Evolutionary conservation across 352 stramenopile species (phyloP).

Genomic region (Phytophthora sansomeana): DNA sequence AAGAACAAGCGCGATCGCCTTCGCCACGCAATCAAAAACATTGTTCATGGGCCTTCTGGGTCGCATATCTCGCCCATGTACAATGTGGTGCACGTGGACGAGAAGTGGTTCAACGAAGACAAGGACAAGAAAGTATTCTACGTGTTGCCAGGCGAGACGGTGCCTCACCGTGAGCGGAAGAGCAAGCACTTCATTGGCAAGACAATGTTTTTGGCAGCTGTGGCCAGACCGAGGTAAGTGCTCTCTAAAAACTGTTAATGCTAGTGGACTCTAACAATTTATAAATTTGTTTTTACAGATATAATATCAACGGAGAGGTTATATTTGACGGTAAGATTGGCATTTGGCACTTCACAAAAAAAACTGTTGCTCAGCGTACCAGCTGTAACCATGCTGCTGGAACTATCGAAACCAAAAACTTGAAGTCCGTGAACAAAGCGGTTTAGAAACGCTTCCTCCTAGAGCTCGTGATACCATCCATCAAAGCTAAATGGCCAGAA

Average conservation of each 20-base stretch:
- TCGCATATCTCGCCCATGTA: slow-evolving; percentile 18
- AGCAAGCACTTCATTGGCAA: slow-evolving; percentile 34
- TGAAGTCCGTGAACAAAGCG: background rate
- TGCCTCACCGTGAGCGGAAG: slow-evolving; percentile 13
- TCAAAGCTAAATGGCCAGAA: background rate
- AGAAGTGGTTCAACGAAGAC: slow-evolving; percentile 37
- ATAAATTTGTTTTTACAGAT: background rate
- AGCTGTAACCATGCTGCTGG: slow-evolving; percentile 3
- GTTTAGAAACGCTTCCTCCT: slow-evolving; percentile 3
- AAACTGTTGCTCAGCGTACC: background rate
- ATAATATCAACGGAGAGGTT: slow-evolving; percentile 13
- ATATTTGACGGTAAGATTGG: slow-evolving; percentile 8
- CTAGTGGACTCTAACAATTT: background rate
- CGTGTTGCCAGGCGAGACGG: slow-evolving; percentile 17
- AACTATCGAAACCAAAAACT: slow-evolving; percentile 5
- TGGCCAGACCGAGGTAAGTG: slow-evolving; percentile 23
- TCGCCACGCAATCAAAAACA: background rate
- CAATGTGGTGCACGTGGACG: slow-evolving; percentile 30
- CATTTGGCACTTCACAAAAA: slow-evolving; percentile 8
- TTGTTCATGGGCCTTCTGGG: background rate
- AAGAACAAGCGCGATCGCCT: background rate
- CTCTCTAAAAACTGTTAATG: background rate
- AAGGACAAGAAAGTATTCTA: slow-evolving; percentile 17
- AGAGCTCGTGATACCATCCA: background rate
- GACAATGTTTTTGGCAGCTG: slow-evolving; percentile 33